These are phyloP conservation scores for Areca catechu DNA, from an alignment of 176 grass and related monocot genomes.

Conservation along the genomic window DNA sequence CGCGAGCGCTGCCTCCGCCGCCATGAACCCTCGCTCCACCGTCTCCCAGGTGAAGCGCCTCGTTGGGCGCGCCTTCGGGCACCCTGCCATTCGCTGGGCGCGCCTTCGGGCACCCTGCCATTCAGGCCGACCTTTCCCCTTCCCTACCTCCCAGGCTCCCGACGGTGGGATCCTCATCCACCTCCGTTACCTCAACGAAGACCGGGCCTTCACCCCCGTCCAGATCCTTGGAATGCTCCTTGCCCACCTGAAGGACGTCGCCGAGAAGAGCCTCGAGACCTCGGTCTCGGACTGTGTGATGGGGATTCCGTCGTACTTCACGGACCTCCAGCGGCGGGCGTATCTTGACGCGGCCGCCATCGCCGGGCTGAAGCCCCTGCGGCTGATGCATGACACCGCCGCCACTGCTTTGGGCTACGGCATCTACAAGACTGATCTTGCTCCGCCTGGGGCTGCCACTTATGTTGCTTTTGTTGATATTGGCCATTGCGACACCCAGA, in stretches of 20 bases:
- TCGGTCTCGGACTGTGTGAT: slow-evolving; percentile 66
- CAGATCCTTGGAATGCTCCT: slow-evolving; percentile 87
- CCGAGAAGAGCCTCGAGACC: slow-evolving; percentile 53
- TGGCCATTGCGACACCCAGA: slow-evolving; percentile 84
- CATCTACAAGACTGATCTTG: slow-evolving; percentile 81
- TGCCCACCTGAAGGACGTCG: slow-evolving; percentile 52
- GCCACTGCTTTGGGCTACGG: slow-evolving; percentile 88
- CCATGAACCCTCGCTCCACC: slow-evolving; percentile 5
- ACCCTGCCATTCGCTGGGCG: background rate
- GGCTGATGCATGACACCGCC: slow-evolving; percentile 79
- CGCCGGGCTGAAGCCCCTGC: slow-evolving; percentile 63
- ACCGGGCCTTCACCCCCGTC: slow-evolving; percentile 42
- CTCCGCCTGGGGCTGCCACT: slow-evolving; percentile 13
- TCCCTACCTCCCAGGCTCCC: background rate
- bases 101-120: background rate
- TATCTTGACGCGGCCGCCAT: slow-evolving; percentile 70
- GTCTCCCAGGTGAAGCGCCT: slow-evolving; percentile 10
- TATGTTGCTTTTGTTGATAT: slow-evolving; percentile 65
- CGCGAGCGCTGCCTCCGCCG: background rate
- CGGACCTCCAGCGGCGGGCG: slow-evolving; percentile 62
- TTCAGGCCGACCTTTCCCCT: slow-evolving; percentile 2
- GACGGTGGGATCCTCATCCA: slow-evolving; percentile 16
- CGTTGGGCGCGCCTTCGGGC: background rate
- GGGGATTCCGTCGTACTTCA: slow-evolving; percentile 91
- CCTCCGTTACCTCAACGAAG: slow-evolving; percentile 38